These are phyloP conservation scores for Termitomyces sp. DNA, from an alignment of 768 basidiomycete species.

Conservation along the genomic window DNA sequence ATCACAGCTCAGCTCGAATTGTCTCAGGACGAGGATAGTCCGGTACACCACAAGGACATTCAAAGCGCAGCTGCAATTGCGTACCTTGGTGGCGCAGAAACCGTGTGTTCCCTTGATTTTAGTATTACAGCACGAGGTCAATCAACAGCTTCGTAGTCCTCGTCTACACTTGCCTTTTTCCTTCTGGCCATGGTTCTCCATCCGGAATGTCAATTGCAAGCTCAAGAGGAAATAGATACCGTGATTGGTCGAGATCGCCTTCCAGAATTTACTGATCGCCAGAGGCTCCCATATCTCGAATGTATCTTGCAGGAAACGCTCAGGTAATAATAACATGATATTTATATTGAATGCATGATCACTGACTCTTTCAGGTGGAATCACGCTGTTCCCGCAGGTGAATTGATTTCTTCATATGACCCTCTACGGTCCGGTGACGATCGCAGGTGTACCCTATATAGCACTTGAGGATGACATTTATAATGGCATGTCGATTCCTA, in stretches of 20 bases:
- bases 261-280: conserved; percentile 25
- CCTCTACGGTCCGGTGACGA: not conserved
- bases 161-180: conserved; percentile 23
- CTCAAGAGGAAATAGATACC: conserved; percentile 34
- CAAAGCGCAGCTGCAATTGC: conserved; percentile 14
- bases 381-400: conserved; percentile 17
- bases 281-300: conserved; percentile 19
- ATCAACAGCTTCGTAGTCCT: conserved; percentile 14
- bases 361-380: conserved; percentile 13
- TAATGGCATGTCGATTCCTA: conserved; percentile 15
- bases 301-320: conserved; percentile 24
- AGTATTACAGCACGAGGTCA: not conserved
- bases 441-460: not conserved
- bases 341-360: not conserved
- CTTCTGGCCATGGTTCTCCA: conserved; percentile 32
- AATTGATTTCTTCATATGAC: not conserved
- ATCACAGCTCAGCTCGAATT: not conserved
- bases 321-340: not conserved
- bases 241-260: conserved; percentile 23
- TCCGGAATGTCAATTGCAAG: conserved; percentile 27
- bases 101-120: conserved; percentile 16
- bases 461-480: not conserved
- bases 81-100: conserved; percentile 27
- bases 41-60: conserved; percentile 6
- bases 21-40: not conserved